Conservation (phyloP, 345 rosid genomes). For the Aquilaria yunnanensis region DNA sequence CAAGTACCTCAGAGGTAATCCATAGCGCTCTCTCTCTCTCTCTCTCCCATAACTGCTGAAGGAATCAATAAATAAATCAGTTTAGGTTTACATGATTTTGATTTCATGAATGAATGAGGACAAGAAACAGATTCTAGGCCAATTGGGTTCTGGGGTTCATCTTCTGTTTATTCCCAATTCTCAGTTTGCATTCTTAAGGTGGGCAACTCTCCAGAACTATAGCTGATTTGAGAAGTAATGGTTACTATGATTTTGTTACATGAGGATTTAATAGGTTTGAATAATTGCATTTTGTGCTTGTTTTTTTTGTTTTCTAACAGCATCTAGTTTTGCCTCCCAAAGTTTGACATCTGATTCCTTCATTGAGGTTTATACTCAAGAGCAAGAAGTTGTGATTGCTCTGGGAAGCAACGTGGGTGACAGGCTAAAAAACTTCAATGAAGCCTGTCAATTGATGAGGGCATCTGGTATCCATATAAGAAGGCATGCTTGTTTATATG, state of each 20-base stretch:
- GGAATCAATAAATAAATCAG: too few species aligned
- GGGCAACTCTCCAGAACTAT: too few species aligned
- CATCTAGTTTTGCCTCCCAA: slow-evolving; percentile 24
- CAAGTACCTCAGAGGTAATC: slow-evolving; percentile 23
- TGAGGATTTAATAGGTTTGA: not conserved
- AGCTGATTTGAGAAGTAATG: too few species aligned
- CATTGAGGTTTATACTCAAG: slow-evolving; percentile 50
- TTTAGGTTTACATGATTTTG: too few species aligned
- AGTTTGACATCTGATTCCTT: slow-evolving; percentile 25
- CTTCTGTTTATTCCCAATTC: not conserved
- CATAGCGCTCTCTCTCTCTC: not conserved
- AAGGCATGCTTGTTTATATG: slow-evolving; percentile 79
- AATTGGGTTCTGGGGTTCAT: not conserved
- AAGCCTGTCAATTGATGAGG: slow-evolving; percentile 64
- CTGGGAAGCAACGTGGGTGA: slow-evolving; percentile 87
- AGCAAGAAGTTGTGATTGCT: slow-evolving; percentile 86
- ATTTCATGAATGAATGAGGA: too few species aligned
- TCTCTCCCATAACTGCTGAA: not conserved
- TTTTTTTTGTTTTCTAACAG: slow-evolving; percentile 16
- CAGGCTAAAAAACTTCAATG: slow-evolving; percentile 55
- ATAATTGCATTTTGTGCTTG: slow-evolving; percentile 3
- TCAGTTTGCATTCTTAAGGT: too few species aligned
- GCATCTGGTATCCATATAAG: slow-evolving; percentile 48
- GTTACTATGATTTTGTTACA: not conserved
- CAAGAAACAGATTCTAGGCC: not conserved